These are phyloP conservation scores for Trichosporon sp. DNA, from an alignment of 1,284 basidiomycete species.

Conservation along the genomic window DNA sequence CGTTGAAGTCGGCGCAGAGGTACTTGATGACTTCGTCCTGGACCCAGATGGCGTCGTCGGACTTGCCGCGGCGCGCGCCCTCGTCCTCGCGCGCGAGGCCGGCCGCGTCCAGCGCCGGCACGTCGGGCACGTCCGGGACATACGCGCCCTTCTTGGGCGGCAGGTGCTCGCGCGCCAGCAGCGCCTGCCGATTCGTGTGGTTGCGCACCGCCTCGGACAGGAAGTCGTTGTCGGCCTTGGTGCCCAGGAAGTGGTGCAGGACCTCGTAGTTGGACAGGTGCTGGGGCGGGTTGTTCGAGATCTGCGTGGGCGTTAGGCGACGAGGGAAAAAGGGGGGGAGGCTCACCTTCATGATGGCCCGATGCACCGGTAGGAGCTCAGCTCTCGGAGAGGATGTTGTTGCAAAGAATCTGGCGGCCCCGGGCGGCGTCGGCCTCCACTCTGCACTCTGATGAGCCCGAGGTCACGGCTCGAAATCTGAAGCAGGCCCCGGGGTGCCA, in stretches of 20 bases:
- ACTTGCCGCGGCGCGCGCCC: constrained; percentile 50
- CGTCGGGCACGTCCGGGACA: constrained; percentile 35
- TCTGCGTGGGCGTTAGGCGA: constrained; percentile 51
- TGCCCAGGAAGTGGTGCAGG: constrained; percentile 67
- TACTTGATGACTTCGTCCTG: constrained; percentile 84
- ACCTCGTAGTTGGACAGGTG: constrained; percentile 85
- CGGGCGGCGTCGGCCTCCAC: constrained; percentile 1
- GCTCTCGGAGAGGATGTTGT: background rate
- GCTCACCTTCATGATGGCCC: constrained; percentile 19
- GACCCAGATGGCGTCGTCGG: constrained; percentile 78
- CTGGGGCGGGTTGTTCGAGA: constrained; percentile 70
- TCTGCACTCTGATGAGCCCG: background rate
- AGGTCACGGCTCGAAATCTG: background rate
- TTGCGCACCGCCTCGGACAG: constrained; percentile 60
- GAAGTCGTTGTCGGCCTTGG: constrained; percentile 62
- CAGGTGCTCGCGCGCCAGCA: constrained; percentile 13
- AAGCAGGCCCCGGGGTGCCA: background rate
- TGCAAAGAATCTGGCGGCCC: background rate
- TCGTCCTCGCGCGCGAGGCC: constrained; percentile 53
- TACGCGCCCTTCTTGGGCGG: constrained; percentile 9
- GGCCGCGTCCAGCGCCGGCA: constrained; percentile 37
- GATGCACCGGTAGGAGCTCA: background rate
- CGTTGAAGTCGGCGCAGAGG: constrained; percentile 54
- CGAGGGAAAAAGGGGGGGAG: no score
- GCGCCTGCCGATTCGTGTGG: constrained; percentile 15